Evolutionary conservation across 2,329 filamentous ascomycete species (phyloP).

Genomic region (Talaromyces sp.): DNA sequence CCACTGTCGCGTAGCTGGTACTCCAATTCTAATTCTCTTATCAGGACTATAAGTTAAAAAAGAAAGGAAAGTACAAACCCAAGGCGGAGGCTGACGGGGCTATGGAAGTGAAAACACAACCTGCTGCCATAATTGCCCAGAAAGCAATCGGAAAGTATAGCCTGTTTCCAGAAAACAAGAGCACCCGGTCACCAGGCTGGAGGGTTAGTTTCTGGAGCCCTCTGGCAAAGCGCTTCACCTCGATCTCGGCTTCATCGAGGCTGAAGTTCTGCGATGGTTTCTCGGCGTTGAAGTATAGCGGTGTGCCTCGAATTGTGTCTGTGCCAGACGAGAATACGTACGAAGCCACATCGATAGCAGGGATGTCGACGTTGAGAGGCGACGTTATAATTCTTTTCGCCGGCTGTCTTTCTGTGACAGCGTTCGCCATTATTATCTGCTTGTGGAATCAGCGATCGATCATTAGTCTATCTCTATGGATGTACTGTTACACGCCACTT

Average conservation of each 20-base stretch:
- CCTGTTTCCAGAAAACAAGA: slow-evolving; percentile 11
- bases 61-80: slow-evolving; percentile 1
- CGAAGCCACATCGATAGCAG: slow-evolving; percentile 8
- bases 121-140: neutral
- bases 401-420: too few species aligned
- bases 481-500: too few species aligned
- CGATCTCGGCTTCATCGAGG: slow-evolving; percentile 8
- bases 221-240: slow-evolving; percentile 9
- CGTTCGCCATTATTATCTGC: too few species aligned
- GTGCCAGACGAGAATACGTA: slow-evolving; percentile 11
- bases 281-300: slow-evolving; percentile 14
- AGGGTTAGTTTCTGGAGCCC: slow-evolving; percentile 9
- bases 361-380: slow-evolving; percentile 10
- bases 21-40: neutral
- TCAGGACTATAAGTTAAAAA: neutral
- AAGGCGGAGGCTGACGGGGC: neutral
- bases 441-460: too few species aligned
- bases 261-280: slow-evolving; percentile 11
- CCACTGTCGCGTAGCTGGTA: slow-evolving; percentile 1
- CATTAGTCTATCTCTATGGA: too few species aligned
- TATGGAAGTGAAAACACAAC: slow-evolving; percentile 4
- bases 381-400: neutral
- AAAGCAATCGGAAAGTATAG: slow-evolving; percentile 10
- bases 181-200: slow-evolving; percentile 6
- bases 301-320: neutral